Percentiles rank a stretch among this genome's conserved stretches.
Evolutionary conservation across 2,329 filamentous ascomycete species (phyloP).

Genomic region (Didymosphaeria variabile): DNA sequence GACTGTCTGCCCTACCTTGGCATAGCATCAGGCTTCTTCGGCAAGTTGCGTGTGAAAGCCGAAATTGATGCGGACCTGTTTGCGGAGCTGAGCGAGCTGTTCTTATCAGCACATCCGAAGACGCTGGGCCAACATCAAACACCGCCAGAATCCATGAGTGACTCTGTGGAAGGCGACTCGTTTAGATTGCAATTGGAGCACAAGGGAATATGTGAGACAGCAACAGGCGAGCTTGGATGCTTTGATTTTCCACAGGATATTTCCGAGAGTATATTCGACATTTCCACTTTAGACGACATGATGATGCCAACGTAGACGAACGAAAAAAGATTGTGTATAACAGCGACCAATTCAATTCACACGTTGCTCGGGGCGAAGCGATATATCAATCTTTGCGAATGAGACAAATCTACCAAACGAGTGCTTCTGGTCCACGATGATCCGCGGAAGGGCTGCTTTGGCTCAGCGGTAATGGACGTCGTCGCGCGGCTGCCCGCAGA

Average conservation of each 20-base stretch:
- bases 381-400: not conserved
- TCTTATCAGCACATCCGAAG: not conserved
- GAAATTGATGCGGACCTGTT: not conserved
- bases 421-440: not conserved
- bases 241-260: slow-evolving; percentile 2
- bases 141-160: not conserved
- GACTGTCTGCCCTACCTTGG: slow-evolving; percentile 1
- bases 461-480: not conserved
- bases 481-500: not conserved
- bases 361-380: not conserved
- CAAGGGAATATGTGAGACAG: not conserved
- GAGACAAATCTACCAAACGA: not conserved
- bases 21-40: slow-evolving; percentile 3
- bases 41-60: not conserved
- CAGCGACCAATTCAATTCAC: not conserved
- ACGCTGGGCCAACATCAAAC: slow-evolving; percentile 1
- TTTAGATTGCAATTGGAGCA: not conserved
- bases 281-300: not conserved
- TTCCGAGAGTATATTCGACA: slow-evolving; percentile 1
- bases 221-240: not conserved
- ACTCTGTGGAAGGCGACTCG: not conserved
- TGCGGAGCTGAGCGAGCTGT: not conserved
- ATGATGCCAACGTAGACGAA: not conserved
- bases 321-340: not conserved
- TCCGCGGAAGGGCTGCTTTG: not conserved